Base-by-base conservation (phyloP, 495 filamentous ascomycete species). In the Neurospora terricola region DNA sequence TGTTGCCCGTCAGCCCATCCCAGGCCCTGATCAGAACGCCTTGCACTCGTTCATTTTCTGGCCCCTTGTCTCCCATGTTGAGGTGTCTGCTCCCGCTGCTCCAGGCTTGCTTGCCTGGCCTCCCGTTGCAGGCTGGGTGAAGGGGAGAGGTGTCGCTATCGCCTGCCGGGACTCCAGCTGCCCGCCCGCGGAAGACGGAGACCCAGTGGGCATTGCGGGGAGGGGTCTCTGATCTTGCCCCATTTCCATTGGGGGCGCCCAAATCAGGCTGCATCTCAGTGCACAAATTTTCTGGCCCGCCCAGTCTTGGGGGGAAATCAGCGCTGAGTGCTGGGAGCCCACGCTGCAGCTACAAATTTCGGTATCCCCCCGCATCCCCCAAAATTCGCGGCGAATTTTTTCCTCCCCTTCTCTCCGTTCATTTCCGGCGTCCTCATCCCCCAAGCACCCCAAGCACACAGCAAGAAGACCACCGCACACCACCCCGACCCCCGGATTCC, bases 401-500 rank as follows among this genome's bases (percentile, higher is more conserved):
- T 80, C 77, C 78, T 78, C 77, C 72, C 39, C 42, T 75, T 78
- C 78, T 80, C 78, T 76, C 77, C 73, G 38, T 81, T 81, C 78
- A 76, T 80, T 77, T 72, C 78, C 71, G 62, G 76, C 72, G 71
- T 73, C 70, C 54, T 30, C 23, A 30, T 66, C 54, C 54, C 54
- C 54, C 54, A 66, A 66, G 27, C 27, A 66, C 27, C 21, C 54
- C 23, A 62, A 66, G 27, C 54, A 66, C 54, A 66, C 54, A 66
- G 54, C 54, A 16, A 66, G 12, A 27, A 66, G 54, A 16, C 27
- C 54, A 66, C 54, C 45, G n/a, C 45, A 54, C 21, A 54, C 21
- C 21, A 54, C 45, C 45, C 54, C 54, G 27, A 34, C 27, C 54
- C 54, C 54, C 27, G 54, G 14, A 34, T 66, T 66, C 54, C 54